These are phyloP conservation scores for Epichloe gansuensis DNA, from an alignment of 2,329 filamentous ascomycete species.

Conservation along the genomic window DNA sequence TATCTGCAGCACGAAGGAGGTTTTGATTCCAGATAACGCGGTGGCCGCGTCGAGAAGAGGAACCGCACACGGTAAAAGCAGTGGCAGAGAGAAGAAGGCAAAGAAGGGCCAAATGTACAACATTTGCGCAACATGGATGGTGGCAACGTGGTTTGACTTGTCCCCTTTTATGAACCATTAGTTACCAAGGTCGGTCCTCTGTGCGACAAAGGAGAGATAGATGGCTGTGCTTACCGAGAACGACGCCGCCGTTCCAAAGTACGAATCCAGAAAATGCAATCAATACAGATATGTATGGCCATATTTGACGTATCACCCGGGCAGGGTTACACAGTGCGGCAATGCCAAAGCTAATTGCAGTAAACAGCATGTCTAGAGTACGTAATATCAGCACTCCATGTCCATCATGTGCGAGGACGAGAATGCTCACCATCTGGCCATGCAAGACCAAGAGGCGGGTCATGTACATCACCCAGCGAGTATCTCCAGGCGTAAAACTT, in stretches of 20 bases:
- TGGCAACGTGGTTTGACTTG: constrained; percentile 86
- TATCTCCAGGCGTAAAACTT: constrained; percentile 30
- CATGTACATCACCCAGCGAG: constrained; percentile 41
- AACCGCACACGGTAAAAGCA: constrained; percentile 46
- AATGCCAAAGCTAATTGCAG: constrained; percentile 50
- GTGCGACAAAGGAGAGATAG: neutral
- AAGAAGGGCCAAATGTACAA: constrained; percentile 92
- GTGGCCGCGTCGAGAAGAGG: constrained; percentile 17
- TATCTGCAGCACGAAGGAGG: neutral
- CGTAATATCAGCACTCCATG: neutral
- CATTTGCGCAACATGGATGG: constrained; percentile 81
- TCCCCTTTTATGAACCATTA: constrained; percentile 47
- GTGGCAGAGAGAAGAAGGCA: constrained; percentile 75
- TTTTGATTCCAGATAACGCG: neutral
- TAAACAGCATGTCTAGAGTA: constrained; percentile 39
- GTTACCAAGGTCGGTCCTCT: neutral
- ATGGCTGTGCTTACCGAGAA: constrained; percentile 53
- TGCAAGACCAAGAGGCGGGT: constrained; percentile 34
- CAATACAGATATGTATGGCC: constrained; percentile 52
- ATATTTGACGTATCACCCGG: constrained; percentile 34
- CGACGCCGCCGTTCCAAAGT: constrained; percentile 78
- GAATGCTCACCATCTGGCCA: constrained; percentile 36
- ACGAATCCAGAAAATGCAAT: constrained; percentile 63
- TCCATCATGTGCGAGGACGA: neutral
- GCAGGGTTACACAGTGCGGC: constrained; percentile 40